phyloP scores from a whole-genome alignment of 2,329 filamentous ascomycete species.

The Fusarium anguioides region DNA sequence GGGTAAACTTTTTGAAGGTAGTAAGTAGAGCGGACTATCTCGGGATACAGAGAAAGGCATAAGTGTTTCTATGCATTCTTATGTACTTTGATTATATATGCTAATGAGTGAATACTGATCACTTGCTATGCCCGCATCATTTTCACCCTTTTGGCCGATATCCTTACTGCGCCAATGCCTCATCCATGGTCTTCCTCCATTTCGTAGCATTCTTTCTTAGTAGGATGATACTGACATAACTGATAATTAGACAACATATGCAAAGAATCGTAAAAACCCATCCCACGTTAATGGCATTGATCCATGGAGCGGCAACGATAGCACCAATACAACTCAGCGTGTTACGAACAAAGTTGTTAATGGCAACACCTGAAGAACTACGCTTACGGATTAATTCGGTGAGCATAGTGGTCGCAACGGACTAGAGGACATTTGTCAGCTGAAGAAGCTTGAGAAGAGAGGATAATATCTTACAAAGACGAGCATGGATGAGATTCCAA shows the following conservation, averaged over 20 bases:
- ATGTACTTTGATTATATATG: background rate
- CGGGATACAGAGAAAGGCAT: background rate
- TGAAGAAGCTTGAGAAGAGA: background rate
- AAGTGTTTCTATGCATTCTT: background rate
- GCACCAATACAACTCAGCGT: conserved; percentile 79
- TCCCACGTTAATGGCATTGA: conserved; percentile 76
- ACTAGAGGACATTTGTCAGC: conserved; percentile 44
- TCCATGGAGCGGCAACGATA: conserved; percentile 76
- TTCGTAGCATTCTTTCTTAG: conserved; percentile 69
- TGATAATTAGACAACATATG: conserved; percentile 66
- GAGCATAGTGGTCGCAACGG: conserved; percentile 81
- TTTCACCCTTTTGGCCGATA: background rate
- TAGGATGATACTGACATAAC: conserved; percentile 67
- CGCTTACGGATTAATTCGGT: conserved; percentile 83
- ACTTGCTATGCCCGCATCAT: background rate
- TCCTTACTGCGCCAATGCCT: conserved; percentile 49
- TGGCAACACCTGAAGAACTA: conserved; percentile 77
- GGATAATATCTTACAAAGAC: conserved; percentile 68
- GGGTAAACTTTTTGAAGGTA: conserved; percentile 59
- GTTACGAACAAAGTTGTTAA: conserved; percentile 85
- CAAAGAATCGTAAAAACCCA: conserved; percentile 76
- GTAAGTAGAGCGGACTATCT: conserved; percentile 1
- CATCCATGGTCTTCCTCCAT: conserved; percentile 75
- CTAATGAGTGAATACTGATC: background rate
- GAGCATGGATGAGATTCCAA: conserved; percentile 82